Evolutionary conservation across 768 basidiomycete genomes (phyloP), one percentile per base, ranked within the genome.

Genomic region (Daedalea quercina): DNA sequence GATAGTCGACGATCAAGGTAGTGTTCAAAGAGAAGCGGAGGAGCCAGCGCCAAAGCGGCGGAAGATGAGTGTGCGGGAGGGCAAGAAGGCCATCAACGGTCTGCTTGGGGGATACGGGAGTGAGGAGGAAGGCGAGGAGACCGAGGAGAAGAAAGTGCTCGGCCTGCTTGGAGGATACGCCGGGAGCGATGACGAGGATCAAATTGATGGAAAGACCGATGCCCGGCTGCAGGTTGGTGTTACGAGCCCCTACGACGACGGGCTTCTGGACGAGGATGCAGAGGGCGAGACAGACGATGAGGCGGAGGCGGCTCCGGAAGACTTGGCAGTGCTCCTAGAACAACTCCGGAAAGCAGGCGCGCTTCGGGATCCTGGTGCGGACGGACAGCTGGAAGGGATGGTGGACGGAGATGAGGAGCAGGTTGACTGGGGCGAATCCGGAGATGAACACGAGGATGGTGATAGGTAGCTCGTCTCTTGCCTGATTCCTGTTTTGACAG

Each of bases 31-130:
- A 37, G 62, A 64, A 51, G 65, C 35, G 59, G 67, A 66, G 13
- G 69, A 75, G 54, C 69, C 67, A 48, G 63, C 62, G 37, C 57
- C 62, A 49, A 90, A 90, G 65, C 73, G 82, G 50, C 70, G 79
- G 61, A 85, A 76, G 63, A 56, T 89, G 41, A 73, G 78, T 54
- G 63, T 63, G 50, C 73, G 70, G 47, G 78, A 72, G 24, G 81
- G 80, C 20, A 77, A 75, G 61, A 72, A 73, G 54, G 75, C 79
- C 9, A 81, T 90, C 22, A 70, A 64, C 2, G 82, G 72, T n/a
- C 61, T 86, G 48, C 55, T 87, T 15, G 79, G 75, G 9, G 84
- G 70, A 1, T 88, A 87, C 61, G 81, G 77, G 20, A 87, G 82
- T 44, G 75, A 70, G 54, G 63, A 61, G 1, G 68, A 59, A 2